A percentile compares a stretch with the other conserved stretches of the same genome.
These are phyloP conservation scores for Nyssa sinensis DNA, from an alignment of 148 eudicot genomes.

Conservation along the genomic window DNA sequence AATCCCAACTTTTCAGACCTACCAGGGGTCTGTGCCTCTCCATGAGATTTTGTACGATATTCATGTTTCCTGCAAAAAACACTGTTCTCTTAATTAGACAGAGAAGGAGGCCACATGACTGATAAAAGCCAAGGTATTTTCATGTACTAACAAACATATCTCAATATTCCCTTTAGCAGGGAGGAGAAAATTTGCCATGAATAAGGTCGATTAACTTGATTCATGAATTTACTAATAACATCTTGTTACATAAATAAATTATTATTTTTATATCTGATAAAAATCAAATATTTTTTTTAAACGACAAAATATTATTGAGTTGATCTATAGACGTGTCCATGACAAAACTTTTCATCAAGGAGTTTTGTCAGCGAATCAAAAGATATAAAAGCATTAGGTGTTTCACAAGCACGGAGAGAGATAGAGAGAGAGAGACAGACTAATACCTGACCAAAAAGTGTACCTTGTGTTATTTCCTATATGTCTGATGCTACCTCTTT, in stretches of 20 bases:
- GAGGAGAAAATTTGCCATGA: too few relatives aligned
- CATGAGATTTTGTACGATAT: conserved; percentile 39
- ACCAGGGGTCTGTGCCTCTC: conserved; percentile 67
- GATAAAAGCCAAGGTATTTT: background rate
- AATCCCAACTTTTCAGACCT: conserved; percentile 76
- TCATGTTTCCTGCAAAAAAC: conserved; percentile 35
- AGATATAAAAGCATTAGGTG: conserved; percentile 11
- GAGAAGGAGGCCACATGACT: background rate
- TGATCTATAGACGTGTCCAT: too few relatives aligned
- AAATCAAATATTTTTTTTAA: too few relatives aligned
- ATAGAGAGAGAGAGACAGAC: too few relatives aligned
- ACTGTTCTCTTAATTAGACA: background rate
- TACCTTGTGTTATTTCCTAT: conserved; percentile 3
- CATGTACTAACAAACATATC: background rate
- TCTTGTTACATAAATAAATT: too few relatives aligned
- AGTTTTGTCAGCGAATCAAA: conserved; percentile 1
- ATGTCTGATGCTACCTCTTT: conserved; percentile 12
- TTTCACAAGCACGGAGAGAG: background rate
- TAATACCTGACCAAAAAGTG: conserved; percentile 4
- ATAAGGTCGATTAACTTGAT: too few relatives aligned
- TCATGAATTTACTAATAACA: too few relatives aligned
- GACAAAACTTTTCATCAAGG: too few relatives aligned
- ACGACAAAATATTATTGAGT: too few relatives aligned
- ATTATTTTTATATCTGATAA: too few relatives aligned
- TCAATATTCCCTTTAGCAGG: background rate